Conservation (phyloP, 2,329 filamentous ascomycete species). For the Aspergillus udagawae region DNA sequence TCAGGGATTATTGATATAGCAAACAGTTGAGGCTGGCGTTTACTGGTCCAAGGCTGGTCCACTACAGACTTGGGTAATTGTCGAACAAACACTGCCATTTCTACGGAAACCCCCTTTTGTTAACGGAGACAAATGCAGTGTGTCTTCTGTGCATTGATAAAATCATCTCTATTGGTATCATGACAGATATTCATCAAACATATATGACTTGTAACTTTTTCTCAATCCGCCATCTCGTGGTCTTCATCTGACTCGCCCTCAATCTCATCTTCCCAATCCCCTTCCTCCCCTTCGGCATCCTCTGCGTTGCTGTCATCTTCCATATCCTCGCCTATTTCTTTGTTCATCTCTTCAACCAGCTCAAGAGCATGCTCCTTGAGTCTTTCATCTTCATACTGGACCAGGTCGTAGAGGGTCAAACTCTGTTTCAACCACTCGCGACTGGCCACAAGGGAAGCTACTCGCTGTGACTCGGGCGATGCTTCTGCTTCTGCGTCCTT, state of each 20-base stretch:
- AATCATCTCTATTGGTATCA: constrained; percentile 30
- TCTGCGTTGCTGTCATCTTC: constrained; percentile 55
- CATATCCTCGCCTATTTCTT: constrained; percentile 59
- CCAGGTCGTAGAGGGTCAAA: constrained; percentile 68
- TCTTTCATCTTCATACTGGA: constrained; percentile 66
- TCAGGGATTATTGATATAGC: neutral
- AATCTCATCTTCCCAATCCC: constrained; percentile 51
- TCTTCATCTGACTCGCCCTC: constrained; percentile 52
- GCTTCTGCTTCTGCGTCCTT: constrained; percentile 32
- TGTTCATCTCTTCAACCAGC: constrained; percentile 52
- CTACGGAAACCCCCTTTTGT: neutral
- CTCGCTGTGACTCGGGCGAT: constrained; percentile 50
- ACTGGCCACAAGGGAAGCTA: constrained; percentile 66
- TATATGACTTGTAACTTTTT: constrained; percentile 23
- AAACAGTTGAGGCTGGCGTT: no score
- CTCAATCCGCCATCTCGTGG: constrained; percentile 53
- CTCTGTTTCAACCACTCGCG: constrained; percentile 80
- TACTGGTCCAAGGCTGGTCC: neutral
- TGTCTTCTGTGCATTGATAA: neutral
- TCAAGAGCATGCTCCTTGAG: constrained; percentile 43
- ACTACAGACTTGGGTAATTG: neutral
- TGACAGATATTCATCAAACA: constrained; percentile 21
- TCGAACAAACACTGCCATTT: neutral
- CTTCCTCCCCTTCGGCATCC: constrained; percentile 51
- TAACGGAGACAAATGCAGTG: neutral